Evolutionary conservation across 345 rosid species (phyloP), one percentile per base, ranked within the genome.

Genomic region (Leavenworthia alabamica): DNA sequence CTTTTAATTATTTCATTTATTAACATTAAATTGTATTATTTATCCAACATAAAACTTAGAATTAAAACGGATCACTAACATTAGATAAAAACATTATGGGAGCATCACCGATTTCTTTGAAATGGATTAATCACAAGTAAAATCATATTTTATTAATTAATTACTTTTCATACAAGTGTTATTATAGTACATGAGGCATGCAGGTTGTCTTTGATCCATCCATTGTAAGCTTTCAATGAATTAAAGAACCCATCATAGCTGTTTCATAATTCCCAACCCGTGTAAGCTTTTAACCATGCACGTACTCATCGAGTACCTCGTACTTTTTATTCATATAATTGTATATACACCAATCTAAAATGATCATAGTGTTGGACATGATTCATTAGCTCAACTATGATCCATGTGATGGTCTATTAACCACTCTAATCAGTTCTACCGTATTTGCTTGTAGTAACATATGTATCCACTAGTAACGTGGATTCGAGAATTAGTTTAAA

Each of bases 271-370:
- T 43, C 47, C 46, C 29, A 51, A 50, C 31, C 39, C 31, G 47
- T 51, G 54, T 41, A 59, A 67, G 53, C 53, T 59, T 58, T 40
- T 39, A 22, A 24, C 52, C 15, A 11, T 58, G 66, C 6, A 41
- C 59, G 52, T 58, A 56, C 57, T 39, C 43, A 48, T 48, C 58
- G 41, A 56, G 33, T 67, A 67, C 65, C 29, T 40, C 52, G 66
- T 67, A 29, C 60, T 14, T 58, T 41, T 49, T 16, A 49, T 58
- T 14, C 59, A 49, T 41, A 40, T 58, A 40, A 46, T 33, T 13
- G 50, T 59, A 23, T 36, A 31, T 50, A 49, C 35, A 50, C 66
- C 66, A 31, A 49, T 58, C 20, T 50, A 49, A 29, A 48, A 32
- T 17, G 23, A 40, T 39, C 51, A 29, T 15, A 39, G n/a, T 24